Base-by-base conservation (phyloP, 1,284 basidiomycete genomes). In the Austropuccinia psidii region DNA sequence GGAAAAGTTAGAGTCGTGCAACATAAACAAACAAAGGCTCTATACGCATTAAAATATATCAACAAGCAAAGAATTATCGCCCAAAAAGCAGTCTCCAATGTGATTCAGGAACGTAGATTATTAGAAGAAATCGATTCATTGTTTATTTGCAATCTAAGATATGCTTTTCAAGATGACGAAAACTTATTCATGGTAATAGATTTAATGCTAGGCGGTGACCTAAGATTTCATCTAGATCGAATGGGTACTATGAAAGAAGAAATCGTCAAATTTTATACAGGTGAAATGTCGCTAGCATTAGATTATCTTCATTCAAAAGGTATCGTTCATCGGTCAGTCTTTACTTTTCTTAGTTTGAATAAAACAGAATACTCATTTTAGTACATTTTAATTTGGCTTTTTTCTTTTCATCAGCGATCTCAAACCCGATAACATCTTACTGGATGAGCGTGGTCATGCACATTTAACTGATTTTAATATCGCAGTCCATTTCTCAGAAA, bases 401-500 rank as follows among this genome's bases (percentile, higher is more conserved):
- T 15, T 29, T 8, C 8, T 52, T 17, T 74, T 17, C 41, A 17
- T 24, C 79, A 93, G 92, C 31, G 94, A 97, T 81, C 82, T 98
- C 75, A 98, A 98, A 81, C 95, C 95, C 0, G 95, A 98, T 81
- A 98, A 98, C 80, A 90, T 98, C 76, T 85, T 98, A 13, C 85
- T 98, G 49, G 95, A 98, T 81, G 87, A 90, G 54, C 84, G 86
- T 77, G 95, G 95, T 0, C 94, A 98, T 80, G 95, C 92, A 0
- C 94, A 98, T 80, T 85, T 98, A 76, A 98, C 95, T 17, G 95
- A 98, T 82, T 96, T 98, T 83, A 98, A 98, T 80, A 93, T 98
- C 77, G 95, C 94, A 17, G 93, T 98, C 8, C 95, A 98, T 81
- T 97, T 92, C 80, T 93, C 93, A 7, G 89, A 92, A 72, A 85